Evolutionary conservation across 2,329 filamentous ascomycete species (phyloP).

Genomic region (Alternaria sp.): DNA sequence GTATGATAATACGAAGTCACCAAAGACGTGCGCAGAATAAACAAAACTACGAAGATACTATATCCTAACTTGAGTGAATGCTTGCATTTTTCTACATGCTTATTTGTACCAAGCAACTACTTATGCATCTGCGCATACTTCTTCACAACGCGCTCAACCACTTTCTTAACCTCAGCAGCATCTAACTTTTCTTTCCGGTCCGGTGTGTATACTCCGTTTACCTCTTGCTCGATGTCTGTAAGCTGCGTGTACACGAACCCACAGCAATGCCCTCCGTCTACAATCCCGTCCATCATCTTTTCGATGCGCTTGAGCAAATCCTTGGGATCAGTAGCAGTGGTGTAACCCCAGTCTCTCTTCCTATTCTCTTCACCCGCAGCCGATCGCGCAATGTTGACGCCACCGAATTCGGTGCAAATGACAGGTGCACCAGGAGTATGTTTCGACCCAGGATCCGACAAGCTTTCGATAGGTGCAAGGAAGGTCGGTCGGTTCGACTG

Average conservation of each 20-base stretch:
- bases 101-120: background rate
- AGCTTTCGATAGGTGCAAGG: slow-evolving; percentile 51
- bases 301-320: slow-evolving; percentile 66
- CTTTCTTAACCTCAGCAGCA: slow-evolving; percentile 61
- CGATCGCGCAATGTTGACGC: slow-evolving; percentile 66
- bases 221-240: slow-evolving; percentile 69
- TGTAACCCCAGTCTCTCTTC: slow-evolving; percentile 68
- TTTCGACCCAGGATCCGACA: slow-evolving; percentile 50
- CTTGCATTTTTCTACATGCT: background rate
- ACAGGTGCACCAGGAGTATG: slow-evolving; percentile 64
- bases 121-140: slow-evolving; percentile 30
- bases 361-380: slow-evolving; percentile 48
- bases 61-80: background rate
- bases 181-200: slow-evolving; percentile 66
- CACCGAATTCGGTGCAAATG: slow-evolving; percentile 72
- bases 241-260: slow-evolving; percentile 72
- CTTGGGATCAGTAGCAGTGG: slow-evolving; percentile 65
- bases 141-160: slow-evolving; percentile 57
- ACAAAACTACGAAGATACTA: background rate
- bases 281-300: slow-evolving; percentile 64
- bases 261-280: slow-evolving; percentile 63
- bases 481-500: slow-evolving; percentile 64
- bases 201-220: slow-evolving; percentile 70
- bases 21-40: background rate
- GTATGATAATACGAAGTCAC: background rate